A percentile compares a stretch with the other conserved stretches of the same genome.
phyloP scores from a whole-genome alignment of 176 grass and related monocot genomes.

The Musa acuminata region DNA sequence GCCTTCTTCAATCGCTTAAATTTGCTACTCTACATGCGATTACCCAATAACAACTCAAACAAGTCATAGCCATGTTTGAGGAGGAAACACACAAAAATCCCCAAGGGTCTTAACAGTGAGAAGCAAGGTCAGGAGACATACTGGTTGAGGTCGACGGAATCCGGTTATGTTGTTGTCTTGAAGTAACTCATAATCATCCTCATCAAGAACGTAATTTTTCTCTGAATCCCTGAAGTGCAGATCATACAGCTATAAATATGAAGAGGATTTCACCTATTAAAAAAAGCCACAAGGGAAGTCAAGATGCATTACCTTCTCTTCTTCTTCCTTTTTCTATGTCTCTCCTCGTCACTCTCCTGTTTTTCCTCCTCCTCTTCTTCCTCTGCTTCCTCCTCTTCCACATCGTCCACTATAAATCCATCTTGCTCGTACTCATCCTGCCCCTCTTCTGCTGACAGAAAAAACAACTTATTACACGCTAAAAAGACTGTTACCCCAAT shows the following conservation, averaged over 20 bases:
- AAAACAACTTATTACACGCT: background rate
- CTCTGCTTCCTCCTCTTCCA: constrained; percentile 68
- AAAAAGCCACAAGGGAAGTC: background rate
- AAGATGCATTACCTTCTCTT: constrained; percentile 49
- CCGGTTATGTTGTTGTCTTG: constrained; percentile 95
- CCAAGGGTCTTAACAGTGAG: background rate
- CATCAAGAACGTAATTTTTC: constrained; percentile 71
- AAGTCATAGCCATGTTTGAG: background rate
- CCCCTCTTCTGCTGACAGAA: constrained; percentile 49
- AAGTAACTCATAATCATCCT: constrained; percentile 96
- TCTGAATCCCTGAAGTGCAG: constrained; percentile 58
- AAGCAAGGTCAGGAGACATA: constrained; percentile 25
- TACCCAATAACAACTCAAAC: constrained; percentile 3
- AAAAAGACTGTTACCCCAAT: background rate
- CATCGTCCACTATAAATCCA: constrained; percentile 96
- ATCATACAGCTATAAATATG: constrained; percentile 17
- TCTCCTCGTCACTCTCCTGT: constrained; percentile 62
- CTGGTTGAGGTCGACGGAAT: constrained; percentile 69
- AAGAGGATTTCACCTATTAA: background rate
- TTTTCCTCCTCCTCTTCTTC: constrained; percentile 48
- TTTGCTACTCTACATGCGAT: constrained; percentile 49
- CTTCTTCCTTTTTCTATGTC: constrained; percentile 74
- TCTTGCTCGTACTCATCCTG: constrained; percentile 96
- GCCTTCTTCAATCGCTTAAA: constrained; percentile 97
- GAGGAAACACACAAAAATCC: background rate